Percentiles rank a stretch among this genome's conserved stretches.
phyloP scores from a whole-genome alignment of 495 filamentous ascomycete species.

The Lichina pygmaea region DNA sequence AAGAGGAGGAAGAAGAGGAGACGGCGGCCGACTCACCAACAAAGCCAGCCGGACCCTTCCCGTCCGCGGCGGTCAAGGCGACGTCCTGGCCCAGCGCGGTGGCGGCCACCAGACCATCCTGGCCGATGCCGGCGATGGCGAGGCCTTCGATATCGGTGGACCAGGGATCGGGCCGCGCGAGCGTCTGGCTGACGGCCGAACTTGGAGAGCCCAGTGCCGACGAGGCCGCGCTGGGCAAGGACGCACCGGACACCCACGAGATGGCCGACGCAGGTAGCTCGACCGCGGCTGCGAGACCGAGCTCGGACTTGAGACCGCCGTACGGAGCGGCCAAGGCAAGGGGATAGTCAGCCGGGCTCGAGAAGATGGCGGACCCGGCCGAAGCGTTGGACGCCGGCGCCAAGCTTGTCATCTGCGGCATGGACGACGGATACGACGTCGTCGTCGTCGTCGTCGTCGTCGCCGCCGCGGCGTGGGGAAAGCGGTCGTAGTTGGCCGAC shows the following conservation, averaged over 20 bases:
- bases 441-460: no score
- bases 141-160: conserved; percentile 28
- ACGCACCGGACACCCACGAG: conserved; percentile 50
- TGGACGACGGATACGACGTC: no score
- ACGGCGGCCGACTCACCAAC: conserved; percentile 46
- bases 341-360: neutral
- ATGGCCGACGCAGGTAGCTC: conserved; percentile 15
- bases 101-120: conserved; percentile 10
- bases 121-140: conserved; percentile 28
- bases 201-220: conserved; percentile 65
- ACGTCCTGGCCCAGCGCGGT: conserved; percentile 25
- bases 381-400: no score
- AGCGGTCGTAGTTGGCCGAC: no score
- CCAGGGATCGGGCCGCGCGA: conserved; percentile 31
- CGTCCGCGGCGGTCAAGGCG: conserved; percentile 20
- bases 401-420: no score
- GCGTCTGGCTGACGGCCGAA: conserved; percentile 29
- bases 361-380: neutral
- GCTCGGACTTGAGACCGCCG: neutral
- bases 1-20: conserved; percentile 12
- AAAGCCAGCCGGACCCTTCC: conserved; percentile 31
- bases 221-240: conserved; percentile 41
- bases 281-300: conserved; percentile 9
- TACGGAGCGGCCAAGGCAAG: neutral
- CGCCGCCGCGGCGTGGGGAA: no score